Percentiles rank a stretch among this genome's conserved stretches.
Conservation (phyloP, 164 flowering plant genomes). For the Liriodendron chinense region DNA sequence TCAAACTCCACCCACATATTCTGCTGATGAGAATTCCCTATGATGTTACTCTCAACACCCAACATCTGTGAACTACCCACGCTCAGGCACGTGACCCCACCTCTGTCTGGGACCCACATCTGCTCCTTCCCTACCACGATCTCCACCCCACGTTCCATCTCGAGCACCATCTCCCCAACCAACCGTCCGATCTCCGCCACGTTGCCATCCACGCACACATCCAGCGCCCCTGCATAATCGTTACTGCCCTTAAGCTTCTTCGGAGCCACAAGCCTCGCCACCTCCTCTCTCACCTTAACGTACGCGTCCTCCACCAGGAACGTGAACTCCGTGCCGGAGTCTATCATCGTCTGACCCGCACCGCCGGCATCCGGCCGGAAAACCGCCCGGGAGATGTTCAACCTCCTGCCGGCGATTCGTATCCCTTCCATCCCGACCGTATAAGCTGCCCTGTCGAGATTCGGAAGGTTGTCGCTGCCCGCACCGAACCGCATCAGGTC, state of each 20-base stretch:
- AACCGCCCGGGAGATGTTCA: slow-evolving; percentile 41
- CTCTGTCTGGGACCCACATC: slow-evolving; percentile 43
- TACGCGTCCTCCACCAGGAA: slow-evolving; percentile 66
- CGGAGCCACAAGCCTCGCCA: slow-evolving; percentile 44
- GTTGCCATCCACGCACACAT: slow-evolving; percentile 55
- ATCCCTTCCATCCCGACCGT: slow-evolving; percentile 57
- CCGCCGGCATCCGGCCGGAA: slow-evolving; percentile 63
- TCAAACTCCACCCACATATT: slow-evolving; percentile 84
- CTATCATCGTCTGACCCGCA: slow-evolving; percentile 73
- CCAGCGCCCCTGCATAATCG: slow-evolving; percentile 47
- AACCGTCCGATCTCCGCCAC: slow-evolving; percentile 43
- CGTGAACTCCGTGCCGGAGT: slow-evolving; percentile 74
- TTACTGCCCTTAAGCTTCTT: slow-evolving; percentile 38
- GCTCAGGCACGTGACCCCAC: slow-evolving; percentile 56
- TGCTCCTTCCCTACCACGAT: slow-evolving; percentile 35
- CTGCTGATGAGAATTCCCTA: slow-evolving; percentile 79
- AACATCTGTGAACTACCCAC: slow-evolving; percentile 66
- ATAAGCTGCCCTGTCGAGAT: slow-evolving; percentile 60
- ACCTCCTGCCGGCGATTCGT: slow-evolving; percentile 37
- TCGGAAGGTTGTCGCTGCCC: slow-evolving; percentile 46
- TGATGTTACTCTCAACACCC: slow-evolving; percentile 57
- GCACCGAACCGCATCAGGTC: slow-evolving; percentile 34
- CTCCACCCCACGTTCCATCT: slow-evolving; percentile 54
- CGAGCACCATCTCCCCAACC: slow-evolving; percentile 55
- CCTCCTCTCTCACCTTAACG: slow-evolving; percentile 41